Evolutionary conservation across 208 protist genomes (phyloP).

Genomic region (Crithidia fasciculata): DNA sequence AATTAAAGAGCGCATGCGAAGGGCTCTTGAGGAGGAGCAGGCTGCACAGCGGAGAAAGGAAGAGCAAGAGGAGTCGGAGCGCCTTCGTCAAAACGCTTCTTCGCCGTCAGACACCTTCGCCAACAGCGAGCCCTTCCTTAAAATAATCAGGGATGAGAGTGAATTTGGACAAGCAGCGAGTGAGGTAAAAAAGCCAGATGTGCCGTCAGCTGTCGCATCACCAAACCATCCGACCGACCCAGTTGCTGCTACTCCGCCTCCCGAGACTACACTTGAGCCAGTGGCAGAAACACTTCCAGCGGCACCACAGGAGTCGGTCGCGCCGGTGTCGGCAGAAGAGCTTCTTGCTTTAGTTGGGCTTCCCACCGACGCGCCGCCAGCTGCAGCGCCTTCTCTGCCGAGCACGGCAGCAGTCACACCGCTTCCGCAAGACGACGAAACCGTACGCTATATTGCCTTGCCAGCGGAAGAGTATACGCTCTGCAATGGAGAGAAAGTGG

Average conservation of each 20-base stretch:
- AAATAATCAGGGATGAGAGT: slow-evolving; percentile 67
- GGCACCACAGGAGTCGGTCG: slow-evolving; percentile 6
- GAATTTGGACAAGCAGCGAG: slow-evolving; percentile 38
- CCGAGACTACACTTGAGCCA: no score
- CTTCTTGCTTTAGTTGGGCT: slow-evolving; percentile 71
- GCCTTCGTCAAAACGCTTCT: slow-evolving; percentile 12
- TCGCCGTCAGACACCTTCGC: slow-evolving; percentile 9
- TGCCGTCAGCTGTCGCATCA: no score
- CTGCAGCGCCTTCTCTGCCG: slow-evolving; percentile 4
- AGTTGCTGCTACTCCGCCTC: no score
- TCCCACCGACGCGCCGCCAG: slow-evolving; percentile 11
- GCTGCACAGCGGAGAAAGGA: slow-evolving; percentile 31
- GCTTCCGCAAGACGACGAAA: slow-evolving; percentile 18
- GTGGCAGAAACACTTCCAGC: background rate
- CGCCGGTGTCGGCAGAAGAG: slow-evolving; percentile 50
- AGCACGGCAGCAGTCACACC: slow-evolving; percentile 8
- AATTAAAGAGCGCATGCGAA: slow-evolving; percentile 52
- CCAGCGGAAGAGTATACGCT: slow-evolving; percentile 82
- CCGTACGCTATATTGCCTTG: slow-evolving; percentile 49
- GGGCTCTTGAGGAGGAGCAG: slow-evolving; percentile 47
- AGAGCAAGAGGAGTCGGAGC: slow-evolving; percentile 27
- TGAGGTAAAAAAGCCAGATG: slow-evolving; percentile 9
- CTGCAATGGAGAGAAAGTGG: slow-evolving; percentile 63
- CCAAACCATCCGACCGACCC: no score
- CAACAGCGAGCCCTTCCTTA: slow-evolving; percentile 53